Evolutionary conservation across 345 rosid genomes (phyloP), one percentile per base, ranked within the genome.

Genomic region (Chamaenerion angustifolium): DNA sequence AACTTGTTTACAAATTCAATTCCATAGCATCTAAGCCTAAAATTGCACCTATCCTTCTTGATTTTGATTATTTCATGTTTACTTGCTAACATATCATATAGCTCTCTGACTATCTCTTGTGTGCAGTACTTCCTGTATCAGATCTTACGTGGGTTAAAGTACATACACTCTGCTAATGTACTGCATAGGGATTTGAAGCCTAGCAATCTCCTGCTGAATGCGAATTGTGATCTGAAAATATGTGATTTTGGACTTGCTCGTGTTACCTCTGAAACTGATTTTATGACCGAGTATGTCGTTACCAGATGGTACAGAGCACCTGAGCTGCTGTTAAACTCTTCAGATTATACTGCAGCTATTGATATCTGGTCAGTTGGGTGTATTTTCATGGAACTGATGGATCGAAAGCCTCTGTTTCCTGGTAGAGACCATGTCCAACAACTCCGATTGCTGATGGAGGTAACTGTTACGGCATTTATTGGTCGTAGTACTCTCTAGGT

Each of bases 291-390:
- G 50, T 81, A 86, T 63, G 96, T 93, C 49, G 94, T 93, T 62
- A 93, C 95, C 13, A 84, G 99, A 62, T 93, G 99, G 99, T 93
- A 93, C 59, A 84, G 99, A 9, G 87, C 99, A 46, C 98, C 98
- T 2, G 98, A 90, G 68, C 78, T 90, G 62, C 53, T 90, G 45
- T 60, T 90, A 51, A 76, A 78, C 70, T 83, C 94, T 25, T 75
- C 79, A 54, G 82, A 78, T 57, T 90, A 86, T 52, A 86, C 92
- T 11, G 69, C 85, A 43, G 92, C 98, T 12, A 93, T 93, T 52
- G 99, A 93, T 77, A 86, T 93, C 16, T 93, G 99, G 99, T 88
- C 97, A 44, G 99, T 88, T 35, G 96, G 98, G 40, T 90, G 98
- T 59, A 71, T 90, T 53, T 90, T 86, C 63, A 73, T 86, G 89